Percentiles rank a stretch among this genome's conserved stretches.
Evolutionary conservation across 441 rosid species (phyloP).

Genomic region (Viola pubescens): DNA sequence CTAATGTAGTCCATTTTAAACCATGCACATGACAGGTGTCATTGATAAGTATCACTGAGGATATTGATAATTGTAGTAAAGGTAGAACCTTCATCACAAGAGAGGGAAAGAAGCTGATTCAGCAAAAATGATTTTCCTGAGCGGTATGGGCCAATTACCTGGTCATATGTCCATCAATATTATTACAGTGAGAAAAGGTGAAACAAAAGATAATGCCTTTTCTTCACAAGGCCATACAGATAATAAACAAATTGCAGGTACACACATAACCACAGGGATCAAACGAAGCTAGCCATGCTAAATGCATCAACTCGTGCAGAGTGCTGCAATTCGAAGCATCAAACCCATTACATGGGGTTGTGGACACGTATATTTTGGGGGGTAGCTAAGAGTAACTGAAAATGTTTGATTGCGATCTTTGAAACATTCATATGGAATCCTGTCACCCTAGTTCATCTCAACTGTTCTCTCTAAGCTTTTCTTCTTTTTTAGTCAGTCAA

Average conservation of each 20-base stretch:
- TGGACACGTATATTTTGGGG: too few species aligned
- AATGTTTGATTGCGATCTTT: too few species aligned
- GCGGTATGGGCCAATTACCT: conserved; percentile 98
- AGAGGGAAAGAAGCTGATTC: conserved; percentile 96
- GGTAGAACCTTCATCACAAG: conserved; percentile 84
- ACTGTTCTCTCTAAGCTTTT: too few species aligned
- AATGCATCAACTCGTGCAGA: neutral
- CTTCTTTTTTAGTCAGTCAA: too few species aligned
- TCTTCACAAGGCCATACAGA: conserved; percentile 7
- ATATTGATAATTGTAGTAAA: conserved; percentile 10
- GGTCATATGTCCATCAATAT: conserved; percentile 26
- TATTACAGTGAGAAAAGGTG: conserved; percentile 10
- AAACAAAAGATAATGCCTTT: conserved; percentile 3
- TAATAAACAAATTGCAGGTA: neutral
- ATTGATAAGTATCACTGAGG: conserved; percentile 10
- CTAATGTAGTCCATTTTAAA: conserved; percentile 6
- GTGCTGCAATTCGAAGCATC: neutral
- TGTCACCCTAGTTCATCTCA: too few species aligned
- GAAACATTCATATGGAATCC: too few species aligned
- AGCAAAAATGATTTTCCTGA: conserved; percentile 97
- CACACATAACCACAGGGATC: neutral
- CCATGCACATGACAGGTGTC: conserved; percentile 4
- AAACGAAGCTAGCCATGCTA: neutral
- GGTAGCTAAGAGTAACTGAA: too few species aligned
- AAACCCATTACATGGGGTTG: neutral